A percentile compares a stretch with the other conserved stretches of the same genome.
Evolutionary conservation across 2,329 filamentous ascomycete genomes (phyloP).

Genomic region (Neonectria neomacrospora): DNA sequence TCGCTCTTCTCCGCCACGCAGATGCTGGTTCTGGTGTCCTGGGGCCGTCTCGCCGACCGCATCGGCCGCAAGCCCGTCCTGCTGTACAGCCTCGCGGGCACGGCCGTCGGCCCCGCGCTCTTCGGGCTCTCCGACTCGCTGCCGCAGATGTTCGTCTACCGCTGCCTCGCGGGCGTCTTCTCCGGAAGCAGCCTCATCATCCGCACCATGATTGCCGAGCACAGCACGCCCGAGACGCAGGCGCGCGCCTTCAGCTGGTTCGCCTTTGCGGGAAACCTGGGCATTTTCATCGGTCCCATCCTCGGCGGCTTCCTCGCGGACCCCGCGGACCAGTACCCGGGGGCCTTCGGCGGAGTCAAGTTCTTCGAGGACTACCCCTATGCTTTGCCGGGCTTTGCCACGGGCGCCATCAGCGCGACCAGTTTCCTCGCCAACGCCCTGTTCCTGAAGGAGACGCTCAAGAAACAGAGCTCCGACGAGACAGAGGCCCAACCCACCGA

Average conservation of each 20-base stretch:
- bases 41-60: constrained; percentile 72
- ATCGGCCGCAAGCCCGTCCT: constrained; percentile 79
- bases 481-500: constrained; percentile 8
- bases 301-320: constrained; percentile 76
- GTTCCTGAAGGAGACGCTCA: constrained; percentile 72
- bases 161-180: constrained; percentile 78
- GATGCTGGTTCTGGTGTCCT: constrained; percentile 80
- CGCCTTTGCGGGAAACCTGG: constrained; percentile 78
- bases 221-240: constrained; percentile 75
- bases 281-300: constrained; percentile 77
- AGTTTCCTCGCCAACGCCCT: constrained; percentile 63
- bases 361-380: constrained; percentile 65
- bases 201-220: constrained; percentile 80
- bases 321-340: constrained; percentile 71
- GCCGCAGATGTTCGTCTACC: constrained; percentile 79
- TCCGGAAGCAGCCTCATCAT: constrained; percentile 79
- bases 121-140: constrained; percentile 76
- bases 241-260: constrained; percentile 81
- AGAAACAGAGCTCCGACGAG: constrained; percentile 34
- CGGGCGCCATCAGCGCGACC: constrained; percentile 65
- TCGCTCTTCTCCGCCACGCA: constrained; percentile 79
- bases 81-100: constrained; percentile 72
- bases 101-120: constrained; percentile 67
- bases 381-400: constrained; percentile 65
- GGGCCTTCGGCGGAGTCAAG: constrained; percentile 57